Evolutionary conservation across 106 monocot species (phyloP), one percentile per base, ranked within the genome.

Genomic region (Acorus calamus): DNA sequence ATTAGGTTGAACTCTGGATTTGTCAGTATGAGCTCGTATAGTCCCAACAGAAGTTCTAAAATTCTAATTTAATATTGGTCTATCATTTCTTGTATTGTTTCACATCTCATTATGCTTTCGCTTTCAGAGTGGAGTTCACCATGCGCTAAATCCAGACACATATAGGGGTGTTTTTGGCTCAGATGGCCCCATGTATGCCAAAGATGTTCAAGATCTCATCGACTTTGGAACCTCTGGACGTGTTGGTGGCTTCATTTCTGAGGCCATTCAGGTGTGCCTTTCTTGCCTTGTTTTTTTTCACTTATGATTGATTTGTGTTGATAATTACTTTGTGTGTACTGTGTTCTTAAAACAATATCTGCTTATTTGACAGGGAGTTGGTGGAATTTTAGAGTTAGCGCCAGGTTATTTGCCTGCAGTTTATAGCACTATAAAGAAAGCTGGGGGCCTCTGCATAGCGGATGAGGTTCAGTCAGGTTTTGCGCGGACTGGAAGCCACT

Each of bases 381-480:
- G 92, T 46, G 92, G 92, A 51, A 82, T 92, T 46, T 45, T 81
- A 50, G 92, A 92, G 77, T 61, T 87, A 55, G 84, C 87, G 14
- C 92, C 92, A 3, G 87, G 92, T 44, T 92, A 92, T 66, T 62
- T 96, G 53, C 83, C 87, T 60, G 77, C 90, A 50, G 87, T 72
- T 5, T 96, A 87, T 66, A 75, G 69, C 55, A 75, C 44, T 42
- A 77, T 87, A 41, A 79, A 63, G 71, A 78, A 84, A 59, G 92
- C 92, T 5, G 87, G 92, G n/a, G 92, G 92, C 0, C 74, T 92
- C 9, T 92, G 84, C 48, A 87, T 92, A 58, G 87, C 96, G 5
- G 91, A 96, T 62, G 96, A 96, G 68, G 96, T 96, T 11, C 96
- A 96, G 63, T 73, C 81, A 12, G 92, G 92, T 8, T 92, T 92